Evolutionary conservation across 2,329 filamentous ascomycete genomes (phyloP).

Genomic region (Aspergillus tamarii): DNA sequence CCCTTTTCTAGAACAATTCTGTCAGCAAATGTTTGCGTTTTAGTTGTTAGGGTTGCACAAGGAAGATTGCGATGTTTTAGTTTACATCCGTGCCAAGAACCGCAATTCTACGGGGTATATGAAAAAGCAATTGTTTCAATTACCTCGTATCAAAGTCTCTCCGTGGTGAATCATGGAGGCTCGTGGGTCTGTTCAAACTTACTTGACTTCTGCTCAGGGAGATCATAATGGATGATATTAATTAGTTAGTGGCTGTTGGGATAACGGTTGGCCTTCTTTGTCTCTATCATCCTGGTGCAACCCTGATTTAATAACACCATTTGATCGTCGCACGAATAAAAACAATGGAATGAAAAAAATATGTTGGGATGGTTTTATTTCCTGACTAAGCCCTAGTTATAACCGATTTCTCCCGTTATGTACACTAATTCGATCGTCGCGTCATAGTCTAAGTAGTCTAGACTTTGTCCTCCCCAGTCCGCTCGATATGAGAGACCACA

Average conservation of each 20-base stretch:
- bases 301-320: background rate
- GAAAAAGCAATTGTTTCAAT: background rate
- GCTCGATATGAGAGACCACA: conserved; percentile 27
- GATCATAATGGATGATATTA: background rate
- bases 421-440: background rate
- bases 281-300: background rate
- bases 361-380: background rate
- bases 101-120: background rate
- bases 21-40: background rate
- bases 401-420: background rate
- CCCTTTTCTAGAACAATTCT: background rate
- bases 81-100: background rate
- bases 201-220: background rate
- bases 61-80: background rate
- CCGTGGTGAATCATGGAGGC: background rate
- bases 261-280: background rate
- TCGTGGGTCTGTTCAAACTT: background rate
- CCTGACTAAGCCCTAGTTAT: background rate
- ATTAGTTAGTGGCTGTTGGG: background rate
- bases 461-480: conserved; percentile 16
- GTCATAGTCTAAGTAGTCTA: background rate
- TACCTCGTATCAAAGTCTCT: background rate
- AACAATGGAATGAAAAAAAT: background rate
- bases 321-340: background rate
- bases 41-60: background rate